These are phyloP conservation scores for Alternaria incomplexa DNA, from an alignment of 2,329 filamentous ascomycete genomes.

Conservation along the genomic window DNA sequence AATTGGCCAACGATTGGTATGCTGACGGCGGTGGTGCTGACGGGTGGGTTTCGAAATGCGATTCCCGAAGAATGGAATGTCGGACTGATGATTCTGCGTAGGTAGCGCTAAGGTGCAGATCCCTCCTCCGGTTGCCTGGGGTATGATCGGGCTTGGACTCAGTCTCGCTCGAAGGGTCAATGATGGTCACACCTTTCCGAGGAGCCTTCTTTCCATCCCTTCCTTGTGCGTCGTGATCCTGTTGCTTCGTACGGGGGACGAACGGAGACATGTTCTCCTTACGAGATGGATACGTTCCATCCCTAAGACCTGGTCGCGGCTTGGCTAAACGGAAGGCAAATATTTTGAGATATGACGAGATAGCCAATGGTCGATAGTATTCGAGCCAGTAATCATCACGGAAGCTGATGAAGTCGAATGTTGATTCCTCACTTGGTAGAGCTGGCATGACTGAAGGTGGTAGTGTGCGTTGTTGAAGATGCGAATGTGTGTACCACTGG, in stretches of 20 bases:
- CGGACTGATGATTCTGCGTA: slow-evolving; percentile 46
- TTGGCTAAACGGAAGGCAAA: slow-evolving; percentile 88
- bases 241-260: slow-evolving; percentile 65
- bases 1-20: slow-evolving; percentile 37
- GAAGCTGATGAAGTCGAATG: slow-evolving; percentile 55
- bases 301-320: slow-evolving; percentile 79
- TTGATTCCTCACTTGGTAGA: slow-evolving; percentile 26
- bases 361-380: slow-evolving; percentile 86
- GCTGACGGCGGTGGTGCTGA: slow-evolving; percentile 24
- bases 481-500: slow-evolving; percentile 80
- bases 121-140: slow-evolving; percentile 24
- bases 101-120: slow-evolving; percentile 29
- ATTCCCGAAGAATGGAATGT: slow-evolving; percentile 52
- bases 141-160: slow-evolving; percentile 29
- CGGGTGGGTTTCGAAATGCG: slow-evolving; percentile 44
- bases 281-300: slow-evolving; percentile 73
- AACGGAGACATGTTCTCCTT: slow-evolving; percentile 89
- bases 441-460: slow-evolving; percentile 58
- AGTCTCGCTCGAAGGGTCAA: slow-evolving; percentile 62
- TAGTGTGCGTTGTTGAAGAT: slow-evolving; percentile 69
- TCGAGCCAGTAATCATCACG: slow-evolving; percentile 98
- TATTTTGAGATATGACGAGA: slow-evolving; percentile 90
- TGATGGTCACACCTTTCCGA: slow-evolving; percentile 72
- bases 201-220: slow-evolving; percentile 67
- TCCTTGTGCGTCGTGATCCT: slow-evolving; percentile 56